Evolutionary conservation across 2,329 filamentous ascomycete species (phyloP), one percentile per base, ranked within the genome.

Genomic region (Cryphonectria parasitica): DNA sequence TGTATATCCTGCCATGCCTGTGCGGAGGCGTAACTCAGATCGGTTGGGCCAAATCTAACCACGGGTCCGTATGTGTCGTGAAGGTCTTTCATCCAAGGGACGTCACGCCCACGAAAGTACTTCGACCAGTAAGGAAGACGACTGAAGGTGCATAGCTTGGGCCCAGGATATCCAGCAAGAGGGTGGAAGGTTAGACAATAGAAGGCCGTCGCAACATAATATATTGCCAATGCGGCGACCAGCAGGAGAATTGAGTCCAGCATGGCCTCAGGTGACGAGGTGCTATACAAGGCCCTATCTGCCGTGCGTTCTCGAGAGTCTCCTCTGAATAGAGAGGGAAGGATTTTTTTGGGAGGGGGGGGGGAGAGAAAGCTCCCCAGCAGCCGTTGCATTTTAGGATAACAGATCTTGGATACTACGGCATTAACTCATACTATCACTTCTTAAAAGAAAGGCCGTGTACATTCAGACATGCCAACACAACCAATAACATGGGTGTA

Each of bases 81-180:
- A 8, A 75, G 63, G 3, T 41, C 62, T 22, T 75, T 69, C 68
- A 76, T 73, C 75, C 75, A 77, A 19, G 64, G 45, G 10, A 75
- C 71, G 28, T 77, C 69, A 22, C 69, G 52, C 22, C 76, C 76
- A 17, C 54, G 65, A 25, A 77, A 36, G 19, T 63, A 69, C 4
- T 69, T 65, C 3, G 68, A 56, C 76, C 76, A 77, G 5, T 74
- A 77, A 1, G 75, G 76, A 3, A 77, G 69, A 8, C 76, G 76
- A 31, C 41, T 75, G 22, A 76, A 69, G 0, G 74, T 75, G 17
- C 70, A 73, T 8, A 74, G 34, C 58, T 54, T 69, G 0, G 74
- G 75, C 1, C 75, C 76, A 0, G 76, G 76, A 17, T 73, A 69
- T 13, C 58, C 62, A 19, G 73, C 72, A 22, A 78, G 73, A 2